Conservation (phyloP, 148 eudicot genomes). For the Fagopyrum esculentum region DNA sequence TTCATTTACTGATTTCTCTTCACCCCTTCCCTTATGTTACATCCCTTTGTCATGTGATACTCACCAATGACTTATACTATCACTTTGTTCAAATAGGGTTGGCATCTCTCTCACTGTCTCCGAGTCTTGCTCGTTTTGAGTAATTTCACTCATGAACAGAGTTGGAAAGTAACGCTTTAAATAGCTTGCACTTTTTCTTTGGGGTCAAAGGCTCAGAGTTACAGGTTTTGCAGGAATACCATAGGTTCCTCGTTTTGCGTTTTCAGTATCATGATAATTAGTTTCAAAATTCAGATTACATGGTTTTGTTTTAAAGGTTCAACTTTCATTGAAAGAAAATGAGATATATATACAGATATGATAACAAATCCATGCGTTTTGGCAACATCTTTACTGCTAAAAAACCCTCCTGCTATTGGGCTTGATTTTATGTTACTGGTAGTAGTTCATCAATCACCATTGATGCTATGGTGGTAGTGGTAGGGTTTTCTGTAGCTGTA, state of each 20-base stretch:
- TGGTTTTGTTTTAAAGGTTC: neutral
- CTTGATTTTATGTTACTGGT: neutral
- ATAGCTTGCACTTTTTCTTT: neutral
- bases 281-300: neutral
- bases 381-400: neutral
- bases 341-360: no score
- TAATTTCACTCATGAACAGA: neutral
- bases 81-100: neutral
- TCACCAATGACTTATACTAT: neutral
- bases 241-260: neutral
- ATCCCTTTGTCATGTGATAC: neutral
- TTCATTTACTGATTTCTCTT: neutral
- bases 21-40: neutral
- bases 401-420: neutral
- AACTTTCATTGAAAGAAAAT: no score
- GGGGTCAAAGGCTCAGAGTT: neutral
- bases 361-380: neutral
- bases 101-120: neutral
- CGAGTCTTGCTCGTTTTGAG: neutral
- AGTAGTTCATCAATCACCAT: conserved; percentile 2
- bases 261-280: neutral
- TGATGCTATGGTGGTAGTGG: neutral
- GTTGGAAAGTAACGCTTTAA: neutral
- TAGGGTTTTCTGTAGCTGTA: neutral
- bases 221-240: neutral